These are phyloP conservation scores for Cladosporium sp. DNA, from an alignment of 2,329 filamentous ascomycete species.

Conservation along the genomic window DNA sequence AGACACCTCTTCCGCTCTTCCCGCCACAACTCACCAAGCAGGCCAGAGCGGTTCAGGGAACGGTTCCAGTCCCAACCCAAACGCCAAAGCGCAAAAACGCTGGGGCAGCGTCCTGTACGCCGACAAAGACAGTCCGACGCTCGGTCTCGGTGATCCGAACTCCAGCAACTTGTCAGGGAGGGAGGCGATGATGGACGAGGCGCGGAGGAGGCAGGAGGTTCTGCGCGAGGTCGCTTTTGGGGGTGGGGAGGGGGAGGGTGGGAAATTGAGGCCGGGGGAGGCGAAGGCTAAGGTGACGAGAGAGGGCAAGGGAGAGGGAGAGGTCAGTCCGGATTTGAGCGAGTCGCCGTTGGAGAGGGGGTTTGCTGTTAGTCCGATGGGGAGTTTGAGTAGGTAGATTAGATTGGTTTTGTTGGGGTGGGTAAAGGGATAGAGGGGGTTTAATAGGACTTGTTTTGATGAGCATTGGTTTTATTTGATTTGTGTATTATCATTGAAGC, in stretches of 20 bases:
- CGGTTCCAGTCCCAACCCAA: neutral
- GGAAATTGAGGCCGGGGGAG: no score
- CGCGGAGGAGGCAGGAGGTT: slow-evolving; percentile 18
- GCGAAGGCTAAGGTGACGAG: no score
- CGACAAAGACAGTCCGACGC: slow-evolving; percentile 19
- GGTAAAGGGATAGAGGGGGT: no score
- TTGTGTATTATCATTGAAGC: no score
- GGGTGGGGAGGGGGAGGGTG: neutral
- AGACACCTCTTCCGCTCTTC: slow-evolving; percentile 15
- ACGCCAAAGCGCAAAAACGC: neutral
- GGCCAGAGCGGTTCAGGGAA: no score
- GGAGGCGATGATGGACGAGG: slow-evolving; percentile 3
- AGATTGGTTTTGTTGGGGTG: neutral
- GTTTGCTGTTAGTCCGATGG: slow-evolving; percentile 17
- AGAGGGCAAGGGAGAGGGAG: neutral
- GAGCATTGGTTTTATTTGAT: no score
- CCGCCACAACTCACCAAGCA: neutral
- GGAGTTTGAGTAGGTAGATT: slow-evolving; percentile 13
- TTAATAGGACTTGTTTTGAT: no score
- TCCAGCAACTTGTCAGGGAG: no score
- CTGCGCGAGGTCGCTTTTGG: no score
- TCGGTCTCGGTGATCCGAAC: no score
- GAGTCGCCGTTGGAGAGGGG: slow-evolving; percentile 11
- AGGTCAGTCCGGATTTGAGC: slow-evolving; percentile 16
- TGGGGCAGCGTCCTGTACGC: neutral